Conservation (phyloP, 129 eudicot species). For the Flaveria linearis region DNA sequence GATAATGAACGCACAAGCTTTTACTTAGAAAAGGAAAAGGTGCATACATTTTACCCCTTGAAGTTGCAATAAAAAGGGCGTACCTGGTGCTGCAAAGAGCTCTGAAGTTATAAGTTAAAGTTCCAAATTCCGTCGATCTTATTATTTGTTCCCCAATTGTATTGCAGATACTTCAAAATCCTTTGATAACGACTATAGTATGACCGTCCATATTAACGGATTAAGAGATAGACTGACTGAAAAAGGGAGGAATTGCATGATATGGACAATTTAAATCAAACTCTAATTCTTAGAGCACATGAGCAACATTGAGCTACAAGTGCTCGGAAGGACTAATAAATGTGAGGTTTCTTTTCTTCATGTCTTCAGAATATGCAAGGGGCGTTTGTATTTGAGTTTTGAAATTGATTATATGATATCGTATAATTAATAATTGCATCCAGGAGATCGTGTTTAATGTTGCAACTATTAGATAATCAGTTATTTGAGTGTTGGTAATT, state of each 20-base stretch:
- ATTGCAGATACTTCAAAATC: conserved; percentile 49
- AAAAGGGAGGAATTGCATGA: conserved; percentile 59
- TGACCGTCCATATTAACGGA: conserved; percentile 38
- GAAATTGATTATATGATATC: background rate
- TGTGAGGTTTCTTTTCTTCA: conserved; percentile 37
- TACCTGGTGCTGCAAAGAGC: too few species aligned
- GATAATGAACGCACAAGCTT: conserved; percentile 42
- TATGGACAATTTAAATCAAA: conserved; percentile 56
- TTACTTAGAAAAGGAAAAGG: conserved; percentile 48
- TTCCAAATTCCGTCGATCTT: background rate
- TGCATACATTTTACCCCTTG: background rate
- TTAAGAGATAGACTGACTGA: conserved; percentile 47
- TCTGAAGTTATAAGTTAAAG: background rate
- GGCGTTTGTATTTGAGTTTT: background rate
- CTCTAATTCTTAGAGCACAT: conserved; percentile 59
- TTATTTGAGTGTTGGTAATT: background rate
- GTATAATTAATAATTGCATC: background rate
- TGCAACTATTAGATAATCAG: background rate
- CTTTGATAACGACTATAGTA: conserved; percentile 41
- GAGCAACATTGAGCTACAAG: conserved; percentile 64
- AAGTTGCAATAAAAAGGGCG: conserved; percentile 17
- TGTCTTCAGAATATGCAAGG: conserved; percentile 2
- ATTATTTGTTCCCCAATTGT: background rate
- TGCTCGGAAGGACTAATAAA: conserved; percentile 64
- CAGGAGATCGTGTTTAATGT: background rate